A percentile compares a stretch with the other conserved stretches of the same genome.
These are phyloP conservation scores for Bodo saltans DNA, from an alignment of 78 protist genomes.

Conservation along the genomic window DNA sequence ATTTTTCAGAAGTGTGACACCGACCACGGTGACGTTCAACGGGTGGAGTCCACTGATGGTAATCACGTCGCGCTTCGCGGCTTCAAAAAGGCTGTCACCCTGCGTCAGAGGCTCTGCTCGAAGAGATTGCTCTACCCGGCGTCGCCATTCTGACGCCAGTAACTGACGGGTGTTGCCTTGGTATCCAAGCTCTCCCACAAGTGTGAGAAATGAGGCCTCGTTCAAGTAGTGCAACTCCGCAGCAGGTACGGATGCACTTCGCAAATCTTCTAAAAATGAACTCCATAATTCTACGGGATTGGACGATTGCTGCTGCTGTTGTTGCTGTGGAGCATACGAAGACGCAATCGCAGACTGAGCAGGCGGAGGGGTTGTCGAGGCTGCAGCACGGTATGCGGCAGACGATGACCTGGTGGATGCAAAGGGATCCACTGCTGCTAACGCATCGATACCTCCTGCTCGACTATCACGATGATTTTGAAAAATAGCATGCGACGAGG, in stretches of 20 bases:
- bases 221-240: background rate
- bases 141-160: background rate
- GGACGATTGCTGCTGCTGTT: too few relatives aligned
- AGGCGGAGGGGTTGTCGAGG: too few relatives aligned
- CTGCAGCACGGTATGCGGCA: too few relatives aligned
- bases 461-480: too few relatives aligned
- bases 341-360: too few relatives aligned
- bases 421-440: too few relatives aligned
- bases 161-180: background rate
- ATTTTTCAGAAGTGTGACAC: background rate
- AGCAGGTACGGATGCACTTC: background rate
- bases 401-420: too few relatives aligned
- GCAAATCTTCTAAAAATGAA: background rate
- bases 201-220: background rate
- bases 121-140: background rate
- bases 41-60: background rate
- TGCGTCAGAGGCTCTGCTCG: background rate
- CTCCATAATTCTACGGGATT: too few relatives aligned
- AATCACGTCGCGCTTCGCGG: background rate
- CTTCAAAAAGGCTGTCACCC: background rate
- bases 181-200: background rate
- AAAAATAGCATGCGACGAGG: too few relatives aligned
- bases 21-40: background rate
- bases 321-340: too few relatives aligned
- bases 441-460: too few relatives aligned